These are phyloP conservation scores for Magnolia kwangsiensis DNA, from an alignment of 164 flowering plant genomes.

Conservation along the genomic window DNA sequence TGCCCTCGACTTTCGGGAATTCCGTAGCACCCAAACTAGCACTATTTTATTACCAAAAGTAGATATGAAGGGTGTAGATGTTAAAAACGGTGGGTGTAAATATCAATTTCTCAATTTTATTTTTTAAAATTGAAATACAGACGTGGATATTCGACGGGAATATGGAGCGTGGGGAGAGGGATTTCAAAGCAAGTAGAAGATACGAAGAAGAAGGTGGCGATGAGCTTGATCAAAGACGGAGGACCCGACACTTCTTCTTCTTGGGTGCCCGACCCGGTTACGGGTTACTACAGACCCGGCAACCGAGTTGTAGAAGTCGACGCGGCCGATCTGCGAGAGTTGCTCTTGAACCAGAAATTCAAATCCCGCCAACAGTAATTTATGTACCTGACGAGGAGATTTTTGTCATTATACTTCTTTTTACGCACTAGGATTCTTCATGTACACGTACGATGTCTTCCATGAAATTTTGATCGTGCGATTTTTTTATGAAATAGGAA, in stretches of 20 bases:
- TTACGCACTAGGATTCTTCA: too few relatives aligned
- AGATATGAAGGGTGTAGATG: too few relatives aligned
- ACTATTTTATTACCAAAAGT: too few relatives aligned
- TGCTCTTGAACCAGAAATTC: constrained; percentile 4
- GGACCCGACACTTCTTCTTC: not conserved
- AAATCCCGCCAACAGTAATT: not conserved
- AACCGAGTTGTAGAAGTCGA: constrained; percentile 1
- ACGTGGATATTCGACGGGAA: not conserved
- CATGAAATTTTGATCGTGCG: too few relatives aligned
- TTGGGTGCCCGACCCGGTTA: constrained; percentile 16
- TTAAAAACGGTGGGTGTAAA: too few relatives aligned
- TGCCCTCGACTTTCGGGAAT: too few relatives aligned
- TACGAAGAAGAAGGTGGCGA: not conserved
- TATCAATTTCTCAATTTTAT: not conserved
- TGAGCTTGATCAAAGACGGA: not conserved
- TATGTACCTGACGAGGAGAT: not conserved
- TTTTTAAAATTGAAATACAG: not conserved
- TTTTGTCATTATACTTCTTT: not conserved
- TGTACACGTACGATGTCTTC: too few relatives aligned
- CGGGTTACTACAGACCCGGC: constrained; percentile 11
- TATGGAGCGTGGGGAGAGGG: not conserved
- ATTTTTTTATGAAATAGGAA: too few relatives aligned
- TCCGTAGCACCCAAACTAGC: too few relatives aligned
- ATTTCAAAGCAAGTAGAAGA: not conserved
- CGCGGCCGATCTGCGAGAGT: constrained; percentile 4